Base-by-base conservation (phyloP, 2,329 filamentous ascomycete species). In the Colletotrichum sp. region DNA sequence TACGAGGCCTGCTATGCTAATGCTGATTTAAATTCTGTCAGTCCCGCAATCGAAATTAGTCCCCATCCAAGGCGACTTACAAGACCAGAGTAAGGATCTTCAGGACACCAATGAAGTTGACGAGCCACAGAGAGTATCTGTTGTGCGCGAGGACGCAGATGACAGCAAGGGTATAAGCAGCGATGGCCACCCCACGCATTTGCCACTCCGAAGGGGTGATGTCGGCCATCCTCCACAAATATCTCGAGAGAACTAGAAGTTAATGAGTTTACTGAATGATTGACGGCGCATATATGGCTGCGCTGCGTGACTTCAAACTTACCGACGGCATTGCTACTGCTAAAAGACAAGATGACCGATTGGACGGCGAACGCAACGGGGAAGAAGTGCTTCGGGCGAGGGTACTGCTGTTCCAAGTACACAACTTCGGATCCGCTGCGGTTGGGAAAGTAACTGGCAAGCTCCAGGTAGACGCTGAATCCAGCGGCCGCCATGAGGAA, bases 351-450 rank as follows among this genome's bases (percentile, higher is more conserved):
- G 2, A 93, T 81, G 3, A 94, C 91, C 0, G 89, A 88, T 80
- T 93, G 91, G 4, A 93, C 88, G 0, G 93, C 93, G 80, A 93
- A 94, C 0, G 91, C 86, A 0, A 91, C 90, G 0, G 92, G 91
- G 65, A 94, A 91, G 75, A 94, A 88, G 80, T 91, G 93, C 71
- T 87, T 89, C 0, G 93, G 93, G 2, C 91, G 87, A 1, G 92
- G 92, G 77, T 90, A 94, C 0, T 91, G 90, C 79, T 94, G 93
- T 78, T 94, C 93, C 0, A 94, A 87, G 78, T 93, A 94, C 0
- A 93, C 92, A 0, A 93, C 92, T 79, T 94, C 91, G 0, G 89
- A 89, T 0, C 92, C 93, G 3, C 90, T 93, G 9, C 93, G 89
- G 79, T 90, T 93, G 1, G 92, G 92, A 74, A 94, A 94, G 77